Conservation (phyloP, 2,329 filamentous ascomycete genomes). For the Colletotrichum destructivum region DNA sequence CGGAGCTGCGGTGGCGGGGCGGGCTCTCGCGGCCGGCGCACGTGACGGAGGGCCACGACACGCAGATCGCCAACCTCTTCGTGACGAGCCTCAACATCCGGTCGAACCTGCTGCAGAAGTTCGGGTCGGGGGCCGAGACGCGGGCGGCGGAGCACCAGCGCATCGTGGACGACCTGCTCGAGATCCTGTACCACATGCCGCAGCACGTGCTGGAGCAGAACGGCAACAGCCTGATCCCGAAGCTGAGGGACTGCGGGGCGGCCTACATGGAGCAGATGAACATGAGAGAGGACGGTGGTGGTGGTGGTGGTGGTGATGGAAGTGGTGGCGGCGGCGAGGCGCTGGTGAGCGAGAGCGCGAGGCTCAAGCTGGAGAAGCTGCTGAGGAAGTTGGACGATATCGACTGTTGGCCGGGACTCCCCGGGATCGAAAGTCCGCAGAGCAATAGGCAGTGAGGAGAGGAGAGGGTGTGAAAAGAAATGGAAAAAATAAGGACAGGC, state of each 20-base stretch:
- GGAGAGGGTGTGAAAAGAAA: background rate
- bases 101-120: conserved; percentile 54
- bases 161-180: conserved; percentile 54
- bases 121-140: conserved; percentile 42
- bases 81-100: conserved; percentile 55
- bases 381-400: conserved; percentile 51
- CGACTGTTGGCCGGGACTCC: conserved; percentile 49
- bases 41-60: conserved; percentile 54
- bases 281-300: background rate
- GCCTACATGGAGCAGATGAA: conserved; percentile 50
- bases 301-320: too few species aligned
- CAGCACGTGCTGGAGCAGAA: conserved; percentile 53
- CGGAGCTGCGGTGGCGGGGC: conserved; percentile 54
- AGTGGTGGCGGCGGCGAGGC: conserved; percentile 12
- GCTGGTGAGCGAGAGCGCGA: conserved; percentile 39
- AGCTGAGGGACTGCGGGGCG: conserved; percentile 54
- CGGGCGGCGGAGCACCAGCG: conserved; percentile 47
- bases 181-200: conserved; percentile 54
- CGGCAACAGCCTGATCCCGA: conserved; percentile 53
- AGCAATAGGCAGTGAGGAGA: conserved; percentile 3
- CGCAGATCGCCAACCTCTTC: conserved; percentile 55
- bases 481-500: background rate
- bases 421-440: conserved; percentile 24
- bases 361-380: conserved; percentile 48
- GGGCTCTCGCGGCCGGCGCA: conserved; percentile 50